Base-by-base conservation (phyloP, 148 eudicot genomes). In the Pouteria glomerata region DNA sequence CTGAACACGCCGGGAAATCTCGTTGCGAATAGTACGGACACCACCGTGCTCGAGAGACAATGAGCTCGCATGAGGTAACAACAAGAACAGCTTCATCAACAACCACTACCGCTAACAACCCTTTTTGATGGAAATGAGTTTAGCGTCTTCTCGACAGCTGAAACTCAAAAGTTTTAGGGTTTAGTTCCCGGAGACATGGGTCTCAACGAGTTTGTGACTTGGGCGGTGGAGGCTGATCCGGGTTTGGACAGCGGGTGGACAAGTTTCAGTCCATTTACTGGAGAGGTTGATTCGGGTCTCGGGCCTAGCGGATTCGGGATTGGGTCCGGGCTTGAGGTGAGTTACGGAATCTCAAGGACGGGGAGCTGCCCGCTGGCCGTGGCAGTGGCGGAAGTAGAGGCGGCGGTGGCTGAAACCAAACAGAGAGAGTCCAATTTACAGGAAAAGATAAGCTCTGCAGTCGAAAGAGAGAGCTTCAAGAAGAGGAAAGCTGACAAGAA, bases 401-500 rank as follows among this genome's bases (percentile, higher is more conserved):
- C 45, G 51, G 71, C 77, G 5, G 73, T 51, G 56, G 48, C 70
- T 23, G 64, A 78, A 37, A 61, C 23, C 19, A 71, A 68, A 56
- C 81, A 64, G 24, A 72, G 68, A 50, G 81, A 84, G 56, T 60
- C 77, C 29, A 18, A 55, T 33, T 59, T 55, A 59, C 64, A 74
- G 30, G 83, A 76, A 51, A 80, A 84, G 79, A 74, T 78, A 57
- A 74, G 78, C 71, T 74, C 77, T 39, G 24, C 76, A 11, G 65
- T 71, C 16, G 90, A 83, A 18, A 82, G 68, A 48, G 86, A 83
- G 68, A 81, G 91, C 52, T 90, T 80, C 78, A 94, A 84, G 85
- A 94, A 94, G 80, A 87, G 96, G 75, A 94, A 94, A 66, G 82
- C 91, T 66, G 90, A 87, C 23, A 82, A 80, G 69, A 76, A 63